Conservation (phyloP, 192 early-diverging fungal species). For the Coemansia sp. region DNA sequence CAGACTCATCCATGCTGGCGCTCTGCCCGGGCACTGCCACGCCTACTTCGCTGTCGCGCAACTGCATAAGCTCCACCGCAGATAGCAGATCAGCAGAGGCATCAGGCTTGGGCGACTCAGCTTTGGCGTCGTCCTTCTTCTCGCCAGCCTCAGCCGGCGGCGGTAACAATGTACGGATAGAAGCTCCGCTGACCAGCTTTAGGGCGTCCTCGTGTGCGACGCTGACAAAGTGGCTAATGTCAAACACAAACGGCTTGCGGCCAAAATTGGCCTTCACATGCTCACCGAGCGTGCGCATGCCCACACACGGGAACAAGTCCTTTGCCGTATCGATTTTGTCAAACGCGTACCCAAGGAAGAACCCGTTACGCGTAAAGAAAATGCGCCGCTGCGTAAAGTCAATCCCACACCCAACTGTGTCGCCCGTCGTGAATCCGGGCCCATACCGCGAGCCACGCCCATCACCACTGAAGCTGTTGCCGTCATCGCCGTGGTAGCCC, state of each 20-base stretch:
- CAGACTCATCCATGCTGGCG: conserved; percentile 7
- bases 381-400: conserved; percentile 76
- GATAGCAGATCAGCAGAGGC: neutral
- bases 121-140: neutral
- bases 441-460: conserved; percentile 82
- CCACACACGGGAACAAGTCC: conserved; percentile 62
- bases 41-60: conserved; percentile 8
- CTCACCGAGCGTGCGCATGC: conserved; percentile 63
- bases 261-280: conserved; percentile 66
- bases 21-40: neutral
- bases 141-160: neutral
- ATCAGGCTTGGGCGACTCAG: conserved; percentile 3
- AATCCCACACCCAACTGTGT: conserved; percentile 90
- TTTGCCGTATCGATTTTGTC: conserved; percentile 33
- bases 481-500: conserved; percentile 98
- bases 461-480: conserved; percentile 74
- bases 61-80: conserved; percentile 2
- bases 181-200: conserved; percentile 2
- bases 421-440: conserved; percentile 88
- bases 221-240: conserved; percentile 54
- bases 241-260: conserved; percentile 60
- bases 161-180: conserved; percentile 23
- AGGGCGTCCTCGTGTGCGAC: conserved; percentile 31
- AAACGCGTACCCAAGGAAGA: conserved; percentile 65
- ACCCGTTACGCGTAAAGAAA: conserved; percentile 95